These are phyloP conservation scores for Castanea sativa DNA, from an alignment of 306 rosid genomes.

Conservation along the genomic window DNA sequence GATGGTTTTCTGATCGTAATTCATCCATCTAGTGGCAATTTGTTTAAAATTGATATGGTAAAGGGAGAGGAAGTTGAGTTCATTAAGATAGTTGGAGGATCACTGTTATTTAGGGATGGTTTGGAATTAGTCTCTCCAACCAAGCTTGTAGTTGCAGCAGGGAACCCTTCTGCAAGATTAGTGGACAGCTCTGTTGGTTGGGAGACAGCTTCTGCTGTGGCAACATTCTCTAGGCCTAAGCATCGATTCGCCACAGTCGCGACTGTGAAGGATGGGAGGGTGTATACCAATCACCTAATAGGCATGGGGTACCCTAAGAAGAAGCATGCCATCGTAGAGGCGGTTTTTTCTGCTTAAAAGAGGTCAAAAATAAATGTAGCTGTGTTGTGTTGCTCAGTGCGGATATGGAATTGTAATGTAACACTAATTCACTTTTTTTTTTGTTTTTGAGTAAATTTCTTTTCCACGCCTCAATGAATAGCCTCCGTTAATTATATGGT, in stretches of 20 bases:
- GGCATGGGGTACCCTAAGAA: constrained; percentile 86
- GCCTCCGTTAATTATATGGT: too few relatives aligned
- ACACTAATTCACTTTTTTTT: neutral
- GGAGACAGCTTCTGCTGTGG: constrained; percentile 70
- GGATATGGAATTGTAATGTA: neutral
- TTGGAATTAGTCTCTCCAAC: constrained; percentile 64
- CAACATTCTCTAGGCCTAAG: constrained; percentile 55
- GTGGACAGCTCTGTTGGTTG: constrained; percentile 89
- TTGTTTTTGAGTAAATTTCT: neutral
- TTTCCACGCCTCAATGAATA: too few relatives aligned
- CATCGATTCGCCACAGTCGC: constrained; percentile 84
- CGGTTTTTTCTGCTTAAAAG: constrained; percentile 47
- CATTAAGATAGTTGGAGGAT: constrained; percentile 49
- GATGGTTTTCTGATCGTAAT: constrained; percentile 71
- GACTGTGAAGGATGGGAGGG: constrained; percentile 80
- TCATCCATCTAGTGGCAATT: constrained; percentile 69
- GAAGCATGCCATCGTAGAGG: constrained; percentile 83
- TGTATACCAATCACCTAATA: constrained; percentile 61
- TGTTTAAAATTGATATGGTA: constrained; percentile 65
- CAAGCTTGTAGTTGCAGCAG: constrained; percentile 69
- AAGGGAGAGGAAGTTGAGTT: constrained; percentile 65
- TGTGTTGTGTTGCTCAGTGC: neutral
- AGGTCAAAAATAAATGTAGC: neutral
- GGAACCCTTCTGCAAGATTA: constrained; percentile 65
- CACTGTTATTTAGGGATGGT: constrained; percentile 73